Evolutionary conservation across 768 basidiomycete genomes (phyloP).

Genomic region (Mycena filopes): DNA sequence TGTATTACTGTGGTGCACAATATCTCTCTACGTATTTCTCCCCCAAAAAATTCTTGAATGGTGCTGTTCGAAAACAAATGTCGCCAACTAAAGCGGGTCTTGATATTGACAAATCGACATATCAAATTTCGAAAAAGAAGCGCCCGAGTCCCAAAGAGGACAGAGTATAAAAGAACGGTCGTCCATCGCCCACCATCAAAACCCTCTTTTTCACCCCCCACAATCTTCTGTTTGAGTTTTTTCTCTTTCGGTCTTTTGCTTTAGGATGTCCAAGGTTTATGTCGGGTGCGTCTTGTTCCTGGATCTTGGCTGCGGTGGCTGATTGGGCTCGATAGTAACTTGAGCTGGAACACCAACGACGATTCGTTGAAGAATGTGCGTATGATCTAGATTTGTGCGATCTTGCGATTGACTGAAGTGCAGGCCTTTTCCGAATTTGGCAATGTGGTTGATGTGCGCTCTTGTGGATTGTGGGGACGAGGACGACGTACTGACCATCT

Average conservation of each 20-base stretch:
- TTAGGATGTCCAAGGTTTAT: slow-evolving; percentile 29
- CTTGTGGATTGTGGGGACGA: background rate
- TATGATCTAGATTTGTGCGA: background rate
- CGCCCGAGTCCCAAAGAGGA: slow-evolving; percentile 15
- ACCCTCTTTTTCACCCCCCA: slow-evolving; percentile 9
- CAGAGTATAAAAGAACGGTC: slow-evolving; percentile 15
- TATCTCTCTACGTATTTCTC: slow-evolving; percentile 2
- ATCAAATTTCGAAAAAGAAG: background rate
- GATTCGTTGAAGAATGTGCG: slow-evolving; percentile 14
- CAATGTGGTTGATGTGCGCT: slow-evolving; percentile 14
- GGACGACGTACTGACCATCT: background rate
- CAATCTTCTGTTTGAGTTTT: slow-evolving; percentile 24
- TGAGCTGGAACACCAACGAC: slow-evolving; percentile 31
- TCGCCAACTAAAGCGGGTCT: too few species aligned
- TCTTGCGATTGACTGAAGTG: background rate
- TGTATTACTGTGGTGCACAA: slow-evolving; percentile 31
- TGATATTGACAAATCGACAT: too few species aligned
- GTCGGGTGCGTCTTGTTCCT: slow-evolving; percentile 21
- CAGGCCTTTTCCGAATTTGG: slow-evolving; percentile 26
- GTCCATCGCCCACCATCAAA: slow-evolving; percentile 9
- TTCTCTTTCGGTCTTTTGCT: slow-evolving; percentile 18
- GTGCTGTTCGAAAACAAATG: background rate
- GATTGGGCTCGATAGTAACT: slow-evolving; percentile 38
- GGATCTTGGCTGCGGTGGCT: slow-evolving; percentile 21
- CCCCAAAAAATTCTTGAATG: background rate